Conservation (phyloP, 2,329 filamentous ascomycete genomes). For the Thielaviopsis euricoi region DNA sequence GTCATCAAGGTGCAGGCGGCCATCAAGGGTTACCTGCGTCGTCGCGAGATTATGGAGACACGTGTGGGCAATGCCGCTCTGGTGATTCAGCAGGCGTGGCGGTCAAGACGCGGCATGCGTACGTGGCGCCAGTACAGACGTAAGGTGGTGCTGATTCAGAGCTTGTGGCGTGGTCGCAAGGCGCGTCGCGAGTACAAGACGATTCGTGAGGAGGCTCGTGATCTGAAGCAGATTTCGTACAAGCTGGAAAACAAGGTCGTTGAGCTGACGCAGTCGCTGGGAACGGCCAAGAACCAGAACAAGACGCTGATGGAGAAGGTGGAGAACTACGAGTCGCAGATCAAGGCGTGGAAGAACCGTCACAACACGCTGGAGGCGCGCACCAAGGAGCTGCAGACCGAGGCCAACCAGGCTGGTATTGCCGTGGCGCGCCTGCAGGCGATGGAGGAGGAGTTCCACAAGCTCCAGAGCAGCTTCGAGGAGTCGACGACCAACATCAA, state of each 20-base stretch:
- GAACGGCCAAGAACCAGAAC: conserved; percentile 87
- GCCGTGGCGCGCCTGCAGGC: conserved; percentile 75
- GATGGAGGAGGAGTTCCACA: conserved; percentile 92
- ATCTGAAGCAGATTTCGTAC: conserved; percentile 98
- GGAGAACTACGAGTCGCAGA: conserved; percentile 87
- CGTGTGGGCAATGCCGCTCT: conserved; percentile 81
- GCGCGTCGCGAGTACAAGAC: conserved; percentile 79
- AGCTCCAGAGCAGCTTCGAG: conserved; percentile 73
- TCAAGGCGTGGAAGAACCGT: conserved; percentile 88
- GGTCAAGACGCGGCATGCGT: conserved; percentile 60
- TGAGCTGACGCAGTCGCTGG: conserved; percentile 85
- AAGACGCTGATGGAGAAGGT: conserved; percentile 76
- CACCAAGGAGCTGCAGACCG: conserved; percentile 84
- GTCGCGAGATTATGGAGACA: conserved; percentile 86
- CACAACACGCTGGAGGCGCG: conserved; percentile 80
- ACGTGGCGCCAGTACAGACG: conserved; percentile 78
- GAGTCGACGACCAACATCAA: conserved; percentile 85
- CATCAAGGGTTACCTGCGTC: conserved; percentile 80
- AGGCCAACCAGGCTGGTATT: conserved; percentile 96
- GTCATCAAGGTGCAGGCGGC: conserved; percentile 77
- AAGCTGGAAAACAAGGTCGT: conserved; percentile 99
- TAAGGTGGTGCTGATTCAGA: conserved; percentile 82
- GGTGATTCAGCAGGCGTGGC: conserved; percentile 82
- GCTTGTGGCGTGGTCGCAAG: conserved; percentile 70
- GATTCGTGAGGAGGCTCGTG: conserved; percentile 84